Conservation (phyloP, 2,329 filamentous ascomycete genomes). For the Herpotrichia juniperi region DNA sequence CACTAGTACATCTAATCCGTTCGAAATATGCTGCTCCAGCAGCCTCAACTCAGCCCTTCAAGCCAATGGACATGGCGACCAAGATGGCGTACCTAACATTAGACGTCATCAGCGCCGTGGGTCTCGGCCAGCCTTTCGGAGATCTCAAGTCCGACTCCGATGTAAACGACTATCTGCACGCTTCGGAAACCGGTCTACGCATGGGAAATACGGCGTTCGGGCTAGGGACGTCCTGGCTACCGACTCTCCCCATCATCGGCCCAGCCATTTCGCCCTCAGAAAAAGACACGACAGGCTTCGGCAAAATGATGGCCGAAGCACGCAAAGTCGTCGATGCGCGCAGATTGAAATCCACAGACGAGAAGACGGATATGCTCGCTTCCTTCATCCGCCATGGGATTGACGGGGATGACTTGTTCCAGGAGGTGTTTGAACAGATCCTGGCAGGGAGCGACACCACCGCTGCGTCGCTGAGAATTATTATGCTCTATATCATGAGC, state of each 20-base stretch:
- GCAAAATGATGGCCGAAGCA: slow-evolving; percentile 40
- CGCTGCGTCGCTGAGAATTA: slow-evolving; percentile 60
- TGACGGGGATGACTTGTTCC: slow-evolving; percentile 47
- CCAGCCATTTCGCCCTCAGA: slow-evolving; percentile 37
- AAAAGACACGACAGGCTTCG: slow-evolving; percentile 43
- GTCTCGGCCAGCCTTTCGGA: slow-evolving; percentile 60
- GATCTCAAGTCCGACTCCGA: slow-evolving; percentile 58
- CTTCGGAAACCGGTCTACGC: slow-evolving; percentile 46
- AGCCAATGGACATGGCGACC: slow-evolving; percentile 53
- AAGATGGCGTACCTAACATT: slow-evolving; percentile 61
- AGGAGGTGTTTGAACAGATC: slow-evolving; percentile 53
- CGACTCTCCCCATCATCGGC: slow-evolving; percentile 29
- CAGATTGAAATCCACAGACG: slow-evolving; percentile 43
- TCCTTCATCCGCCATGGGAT: slow-evolving; percentile 58
- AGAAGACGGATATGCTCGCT: slow-evolving; percentile 60
- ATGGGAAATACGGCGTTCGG: slow-evolving; percentile 35
- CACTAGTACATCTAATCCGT: slow-evolving; percentile 57
- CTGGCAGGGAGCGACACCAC: slow-evolving; percentile 65
- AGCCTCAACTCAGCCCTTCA: slow-evolving; percentile 30
- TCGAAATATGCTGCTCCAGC: slow-evolving; percentile 48
- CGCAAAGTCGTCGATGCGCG: slow-evolving; percentile 25
- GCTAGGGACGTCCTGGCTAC: slow-evolving; percentile 34
- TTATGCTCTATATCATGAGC: slow-evolving; percentile 60
- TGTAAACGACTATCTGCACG: slow-evolving; percentile 53
- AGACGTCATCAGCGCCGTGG: slow-evolving; percentile 62